Base-by-base conservation (phyloP, 148 eudicot species). In the Amaranthus palmeri region DNA sequence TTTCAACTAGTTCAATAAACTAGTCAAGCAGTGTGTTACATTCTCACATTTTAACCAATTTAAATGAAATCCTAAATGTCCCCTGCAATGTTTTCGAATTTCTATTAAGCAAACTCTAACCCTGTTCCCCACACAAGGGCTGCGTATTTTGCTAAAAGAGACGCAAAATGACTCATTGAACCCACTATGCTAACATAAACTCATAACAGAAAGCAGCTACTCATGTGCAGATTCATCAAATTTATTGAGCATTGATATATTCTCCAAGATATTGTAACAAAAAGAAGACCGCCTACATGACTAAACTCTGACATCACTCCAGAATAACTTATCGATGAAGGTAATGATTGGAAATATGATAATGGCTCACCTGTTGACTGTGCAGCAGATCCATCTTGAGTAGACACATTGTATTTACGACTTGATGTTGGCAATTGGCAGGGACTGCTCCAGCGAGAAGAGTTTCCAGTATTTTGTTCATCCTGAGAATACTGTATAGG, bases 401-500 rank as follows among this genome's bases (percentile, higher is more conserved):
- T 52, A 68, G 72, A 62, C 67, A 80, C 65, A 71, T 74, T 74
- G 65, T 71, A 44, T 76, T 79, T 82, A 69, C 76, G 68, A 79
- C 69, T 83, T 78, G 82, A 70, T 77, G 86, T 61, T 54, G 79
- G 80, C 61, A 84, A 63, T 57, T 79, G 83, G 70, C 76, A 61
- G 40, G 91, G 80, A 74, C 57, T 70, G 54, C 78, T 73, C 81
- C 74, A 88, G 60, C 69, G 76, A 49, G 83, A 70, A 2, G 78
- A 63, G 74, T 72, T 72, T 73, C 76, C 87, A 65, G 78, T 76
- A 83, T 47, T 73, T 61, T 68, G 89, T 69, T 76, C 81, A 69
- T 85, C 88, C 52, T 76, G 78, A 67, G 87, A 78, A 68, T 84
- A 70, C 47, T 80, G 83, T 42, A 83, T 74, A 46, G 96, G 92